Base-by-base conservation (phyloP, 352 stramenopile species). In the Pythium diclinum region DNA sequence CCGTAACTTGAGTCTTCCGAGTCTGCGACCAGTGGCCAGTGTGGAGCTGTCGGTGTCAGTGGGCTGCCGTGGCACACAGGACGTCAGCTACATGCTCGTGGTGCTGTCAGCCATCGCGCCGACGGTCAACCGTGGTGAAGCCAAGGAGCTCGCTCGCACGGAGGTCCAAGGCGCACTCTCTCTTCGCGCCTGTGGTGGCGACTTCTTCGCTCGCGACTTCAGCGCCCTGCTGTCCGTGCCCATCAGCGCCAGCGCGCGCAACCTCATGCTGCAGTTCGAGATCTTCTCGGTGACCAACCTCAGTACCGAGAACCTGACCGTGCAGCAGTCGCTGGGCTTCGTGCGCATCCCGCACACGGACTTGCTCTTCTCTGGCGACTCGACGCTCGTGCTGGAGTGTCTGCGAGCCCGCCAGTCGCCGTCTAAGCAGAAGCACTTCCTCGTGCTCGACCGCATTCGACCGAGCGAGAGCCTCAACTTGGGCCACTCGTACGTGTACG, bases 131-230 rank as follows among this genome's bases (percentile, higher is more conserved):
- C 36, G 61, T n/a, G 59, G 58, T 10, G 70, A 72, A 1, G 73
- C 72, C 16, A 67, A 73, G 48, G 83, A 94, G 57, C 75, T 95
- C 6, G 85, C 79, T 5, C 85, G 87, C 0, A 95, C 87, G 3
- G 87, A 95, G 62, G 83, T 93, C 56, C 77, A 90, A 42, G 78
- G 82, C 11, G 78, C 81, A 6, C 66, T 93, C n/a, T 75, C 77
- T 17, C 63, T 93, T 60, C 83, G 85, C 56, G 76, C 77, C 0
- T 93, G 83, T 52, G 85, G 83, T 25, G 82, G 79, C 0, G 83
- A 92, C 46, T 89, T 88, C 34, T 92, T 81, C 62, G 85, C 81
- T 21, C 76, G 87, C 0, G 87, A 95, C 64, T 95, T 95, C 44
- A 89, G 77, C 59, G 76, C 76, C 4, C 66, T 92, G 57, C 59